phyloP scores from a whole-genome alignment of 2,329 filamentous ascomycete species.

The Cryphonectria radicalis region DNA sequence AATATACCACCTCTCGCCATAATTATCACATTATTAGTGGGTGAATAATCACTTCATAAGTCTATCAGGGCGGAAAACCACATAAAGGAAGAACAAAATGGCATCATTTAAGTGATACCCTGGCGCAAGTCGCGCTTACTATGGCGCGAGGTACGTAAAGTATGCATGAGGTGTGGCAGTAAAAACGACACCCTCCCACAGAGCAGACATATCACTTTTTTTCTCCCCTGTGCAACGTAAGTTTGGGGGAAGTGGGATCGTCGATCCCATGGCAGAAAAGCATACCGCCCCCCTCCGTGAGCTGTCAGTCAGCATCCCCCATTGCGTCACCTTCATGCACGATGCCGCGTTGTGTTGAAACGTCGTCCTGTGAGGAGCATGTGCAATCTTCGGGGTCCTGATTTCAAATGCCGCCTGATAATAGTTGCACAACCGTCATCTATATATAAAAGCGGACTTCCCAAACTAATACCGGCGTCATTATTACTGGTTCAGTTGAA shows the following conservation, averaged over 20 bases:
- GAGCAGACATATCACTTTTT: neutral
- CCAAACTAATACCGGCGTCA: neutral
- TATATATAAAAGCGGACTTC: neutral
- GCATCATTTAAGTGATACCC: neutral
- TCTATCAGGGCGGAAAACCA: neutral
- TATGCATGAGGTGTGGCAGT: neutral
- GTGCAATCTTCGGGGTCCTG: neutral
- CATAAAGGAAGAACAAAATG: neutral
- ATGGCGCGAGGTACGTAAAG: neutral
- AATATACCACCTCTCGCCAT: neutral
- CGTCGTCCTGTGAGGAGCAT: neutral
- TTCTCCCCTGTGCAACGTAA: too few species aligned
- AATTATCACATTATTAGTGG: neutral
- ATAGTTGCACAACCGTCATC: neutral
- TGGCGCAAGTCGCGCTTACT: neutral
- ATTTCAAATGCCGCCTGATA: neutral
- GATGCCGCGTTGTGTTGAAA: neutral
- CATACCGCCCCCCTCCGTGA: neutral
- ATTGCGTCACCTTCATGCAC: constrained; percentile 14
- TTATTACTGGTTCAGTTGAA: neutral
- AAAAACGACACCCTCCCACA: neutral
- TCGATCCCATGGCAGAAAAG: neutral
- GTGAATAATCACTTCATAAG: neutral
- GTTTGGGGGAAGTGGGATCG: neutral
- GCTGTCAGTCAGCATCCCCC: constrained; percentile 5